A percentile compares a stretch with the other conserved stretches of the same genome.
Evolutionary conservation across 164 flowering plant genomes (phyloP).

Genomic region (Liriodendron chinense): DNA sequence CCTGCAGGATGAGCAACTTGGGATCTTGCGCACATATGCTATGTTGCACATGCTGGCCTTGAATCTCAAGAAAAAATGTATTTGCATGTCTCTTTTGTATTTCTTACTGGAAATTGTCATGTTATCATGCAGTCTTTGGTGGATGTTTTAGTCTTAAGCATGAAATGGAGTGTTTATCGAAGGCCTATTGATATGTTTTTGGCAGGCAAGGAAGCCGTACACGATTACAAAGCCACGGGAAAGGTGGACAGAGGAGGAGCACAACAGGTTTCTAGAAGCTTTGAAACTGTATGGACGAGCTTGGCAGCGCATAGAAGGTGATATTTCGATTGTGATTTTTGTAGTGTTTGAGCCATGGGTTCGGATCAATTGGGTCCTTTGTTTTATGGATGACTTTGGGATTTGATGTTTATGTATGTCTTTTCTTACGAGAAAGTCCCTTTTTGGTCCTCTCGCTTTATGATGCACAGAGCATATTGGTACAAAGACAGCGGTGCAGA

Average conservation of each 20-base stretch:
- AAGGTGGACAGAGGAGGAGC: conserved; percentile 98
- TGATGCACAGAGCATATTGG: conserved; percentile 85
- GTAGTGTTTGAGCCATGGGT: too few species aligned
- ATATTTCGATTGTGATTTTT: not conserved
- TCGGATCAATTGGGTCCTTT: conserved; percentile 10
- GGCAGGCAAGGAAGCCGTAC: conserved; percentile 89
- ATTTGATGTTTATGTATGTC: too few species aligned
- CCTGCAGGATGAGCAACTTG: not conserved
- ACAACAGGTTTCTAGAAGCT: conserved; percentile 86
- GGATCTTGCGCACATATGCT: not conserved
- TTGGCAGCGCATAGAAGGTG: conserved; percentile 99
- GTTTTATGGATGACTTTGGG: not conserved
- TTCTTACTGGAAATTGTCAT: not conserved
- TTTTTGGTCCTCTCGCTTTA: conserved; percentile 6
- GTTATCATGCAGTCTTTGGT: not conserved
- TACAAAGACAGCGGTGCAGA: conserved; percentile 98
- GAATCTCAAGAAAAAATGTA: not conserved
- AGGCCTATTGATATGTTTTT: not conserved
- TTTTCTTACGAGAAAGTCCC: not conserved
- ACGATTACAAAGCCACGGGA: conserved; percentile 93
- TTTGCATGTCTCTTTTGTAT: not conserved
- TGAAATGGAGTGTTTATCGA: not conserved
- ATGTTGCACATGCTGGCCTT: not conserved
- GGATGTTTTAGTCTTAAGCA: not conserved
- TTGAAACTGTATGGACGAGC: conserved; percentile 91